Evolutionary conservation across 2,329 filamentous ascomycete species (phyloP), one percentile per base, ranked within the genome.

Genomic region (Chaetomiaceae sp.): DNA sequence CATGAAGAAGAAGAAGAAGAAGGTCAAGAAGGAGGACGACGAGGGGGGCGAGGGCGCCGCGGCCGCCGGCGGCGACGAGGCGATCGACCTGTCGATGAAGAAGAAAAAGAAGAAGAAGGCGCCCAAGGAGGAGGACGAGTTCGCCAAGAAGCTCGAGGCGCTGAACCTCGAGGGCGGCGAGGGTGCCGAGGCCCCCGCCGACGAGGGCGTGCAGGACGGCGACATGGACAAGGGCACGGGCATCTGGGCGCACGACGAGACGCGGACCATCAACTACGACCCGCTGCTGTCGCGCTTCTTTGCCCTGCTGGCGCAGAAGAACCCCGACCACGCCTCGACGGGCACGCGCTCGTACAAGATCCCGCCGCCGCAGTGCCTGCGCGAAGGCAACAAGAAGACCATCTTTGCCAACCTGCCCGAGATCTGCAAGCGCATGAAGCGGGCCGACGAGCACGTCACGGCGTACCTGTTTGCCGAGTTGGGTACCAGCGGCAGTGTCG

Each of bases 331-430:
- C 67, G 87, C 92, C 61, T 87, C 89, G 59, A 89, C 85, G 70
- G 90, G 90, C 62, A 84, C 85, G 67, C 94, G 91, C 81, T 95
- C 88, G 74, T 99, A 97, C 84, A 97, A 97, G 84, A 99, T 99
- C 64, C 94, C 94, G 48, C 94, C 94, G 49, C 94, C 94, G 47
- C 94, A 99, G 79, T 97, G 94, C 77, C 84, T 97, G 69, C 91
- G 94, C 77, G 94, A 99, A 91, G 94, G 94, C 72, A 99, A 99
- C 85, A 95, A 96, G 84, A 95, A 95, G 86, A 99, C 94, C 59
- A 96, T 99, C 68, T 99, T 99, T 68, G 94, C 92, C 79, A 99
- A 99, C 79, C 94, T 99, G 69, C 84, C 90, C 71, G 94, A 99
- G 71, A 97, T 99, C 68, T 95, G 91, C 82, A 96, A 96, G 82